Evolutionary conservation across 2,329 filamentous ascomycete genomes (phyloP).

Genomic region (Alternaria arborescens): DNA sequence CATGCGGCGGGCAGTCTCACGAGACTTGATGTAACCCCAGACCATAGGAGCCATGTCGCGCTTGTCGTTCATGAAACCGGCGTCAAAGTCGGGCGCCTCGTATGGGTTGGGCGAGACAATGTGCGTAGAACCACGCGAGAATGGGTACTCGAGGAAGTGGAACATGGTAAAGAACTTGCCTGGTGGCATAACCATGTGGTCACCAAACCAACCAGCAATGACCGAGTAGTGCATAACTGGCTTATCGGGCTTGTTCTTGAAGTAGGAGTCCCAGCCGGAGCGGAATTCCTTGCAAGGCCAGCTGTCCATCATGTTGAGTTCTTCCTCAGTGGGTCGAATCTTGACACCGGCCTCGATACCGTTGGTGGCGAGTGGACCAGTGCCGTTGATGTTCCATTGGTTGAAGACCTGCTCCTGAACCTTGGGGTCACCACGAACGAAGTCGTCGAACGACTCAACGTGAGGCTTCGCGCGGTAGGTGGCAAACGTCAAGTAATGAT

Average conservation of each 20-base stretch:
- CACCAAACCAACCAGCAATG: conserved; percentile 65
- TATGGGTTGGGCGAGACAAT: conserved; percentile 77
- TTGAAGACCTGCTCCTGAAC: conserved; percentile 77
- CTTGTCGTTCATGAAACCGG: conserved; percentile 86
- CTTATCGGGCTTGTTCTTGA: conserved; percentile 85
- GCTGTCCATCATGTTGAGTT: conserved; percentile 71
- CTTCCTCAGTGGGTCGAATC: conserved; percentile 73
- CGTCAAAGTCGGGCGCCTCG: conserved; percentile 78
- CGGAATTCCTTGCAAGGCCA: conserved; percentile 81
- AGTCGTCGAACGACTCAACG: conserved; percentile 82
- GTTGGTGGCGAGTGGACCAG: conserved; percentile 78
- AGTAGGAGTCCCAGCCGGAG: conserved; percentile 81
- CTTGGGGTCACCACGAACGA: conserved; percentile 75
- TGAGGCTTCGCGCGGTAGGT: conserved; percentile 77
- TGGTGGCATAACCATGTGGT: conserved; percentile 69
- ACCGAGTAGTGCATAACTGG: conserved; percentile 86
- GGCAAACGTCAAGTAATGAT: conserved; percentile 77
- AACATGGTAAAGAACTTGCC: conserved; percentile 83
- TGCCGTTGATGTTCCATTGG: conserved; percentile 82
- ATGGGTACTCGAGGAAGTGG: conserved; percentile 31
- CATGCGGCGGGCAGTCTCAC: conserved; percentile 81
- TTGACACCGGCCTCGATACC: conserved; percentile 84
- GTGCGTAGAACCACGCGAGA: conserved; percentile 66
- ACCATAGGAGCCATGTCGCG: conserved; percentile 83
- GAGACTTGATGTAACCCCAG: conserved; percentile 84